Evolutionary conservation across 2,329 filamentous ascomycete species (phyloP), one percentile per base, ranked within the genome.

Genomic region (Zalaria obscura): DNA sequence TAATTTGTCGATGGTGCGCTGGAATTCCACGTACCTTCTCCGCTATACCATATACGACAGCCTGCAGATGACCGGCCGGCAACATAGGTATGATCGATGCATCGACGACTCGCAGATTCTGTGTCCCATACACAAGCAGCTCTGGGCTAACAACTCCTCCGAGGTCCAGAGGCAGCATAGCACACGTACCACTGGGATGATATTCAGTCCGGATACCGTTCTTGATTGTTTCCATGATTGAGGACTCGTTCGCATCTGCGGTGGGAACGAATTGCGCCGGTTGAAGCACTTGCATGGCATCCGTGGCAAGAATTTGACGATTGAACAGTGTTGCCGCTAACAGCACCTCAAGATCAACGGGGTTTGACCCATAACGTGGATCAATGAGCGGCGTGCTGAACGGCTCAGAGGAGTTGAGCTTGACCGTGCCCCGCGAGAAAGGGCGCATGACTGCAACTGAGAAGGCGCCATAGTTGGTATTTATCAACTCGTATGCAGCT

Each of bases 111-210:
- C 67, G 57, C 37, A 69, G 47, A 40, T 67, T 67, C 32, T 49
- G 50, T 25, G 61, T 63, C 3, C 67, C 67, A 44, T 67, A 66
- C 1, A 70, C 67, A 36, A 54, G 50, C 4, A 69, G 52, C 11
- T 57, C 50, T 5, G 63, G 47, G 42, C 68, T 63, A 0, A 73
- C 69, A 8, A 73, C 70, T 3, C 69, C 70, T 1, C 69, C 70
- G 3, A 67, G 56, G 27, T 62, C 61, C 25, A 55, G 50, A 3
- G 67, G 67, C 40, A 67, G 55, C 70, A 73, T 73, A 5, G 66
- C 63, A 36, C 64, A 63, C n/a, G 67, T 73, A 8, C 72, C 68
- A 2, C 61, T 55, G 0, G 67, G 62, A 51, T 75, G 71, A 48
- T 67, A 73, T 38, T 65, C 65, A 1, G 65, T 68, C n/a, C 55